These are phyloP conservation scores for Fomes fomentarius DNA, from an alignment of 1,284 basidiomycete genomes.

Conservation along the genomic window DNA sequence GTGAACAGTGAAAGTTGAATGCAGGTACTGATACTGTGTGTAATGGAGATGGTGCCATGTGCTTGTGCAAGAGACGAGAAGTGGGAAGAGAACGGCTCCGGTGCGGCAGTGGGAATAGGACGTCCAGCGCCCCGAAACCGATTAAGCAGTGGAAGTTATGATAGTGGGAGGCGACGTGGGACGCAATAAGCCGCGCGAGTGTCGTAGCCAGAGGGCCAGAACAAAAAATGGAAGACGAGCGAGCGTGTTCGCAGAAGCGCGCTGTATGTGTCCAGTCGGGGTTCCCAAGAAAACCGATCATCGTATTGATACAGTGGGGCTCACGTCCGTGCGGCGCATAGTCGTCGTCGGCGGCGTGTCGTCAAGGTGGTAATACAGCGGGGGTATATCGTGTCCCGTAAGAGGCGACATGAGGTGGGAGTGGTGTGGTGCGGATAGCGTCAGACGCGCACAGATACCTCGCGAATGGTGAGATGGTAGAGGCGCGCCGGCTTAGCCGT, in stretches of 20 bases:
- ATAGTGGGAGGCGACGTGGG: not conserved
- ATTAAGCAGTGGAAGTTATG: not conserved
- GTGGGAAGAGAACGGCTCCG: not conserved
- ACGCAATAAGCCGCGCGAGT: not conserved
- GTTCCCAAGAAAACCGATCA: not conserved
- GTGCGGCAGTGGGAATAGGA: not conserved
- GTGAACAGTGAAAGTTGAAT: not conserved
- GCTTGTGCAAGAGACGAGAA: not conserved
- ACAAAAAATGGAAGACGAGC: not conserved
- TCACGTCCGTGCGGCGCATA: conserved; percentile 3
- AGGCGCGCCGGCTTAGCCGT: conserved; percentile 2
- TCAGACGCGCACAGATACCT: not conserved
- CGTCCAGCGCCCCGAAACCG: not conserved
- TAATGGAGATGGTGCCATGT: not conserved
- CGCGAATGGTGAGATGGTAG: not conserved
- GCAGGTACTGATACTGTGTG: not conserved
- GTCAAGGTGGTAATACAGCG: conserved; percentile 18
- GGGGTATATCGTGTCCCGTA: conserved; percentile 12
- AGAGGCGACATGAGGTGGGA: not conserved
- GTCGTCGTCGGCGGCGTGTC: conserved; percentile 3
- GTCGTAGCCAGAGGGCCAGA: not conserved
- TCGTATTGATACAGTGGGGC: conserved; percentile 22
- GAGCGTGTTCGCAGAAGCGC: not conserved
- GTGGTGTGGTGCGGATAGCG: not conserved
- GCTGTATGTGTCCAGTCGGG: not conserved